phyloP scores from a whole-genome alignment of 2,329 filamentous ascomycete genomes.

The Teratosphaeria gauchensis region DNA sequence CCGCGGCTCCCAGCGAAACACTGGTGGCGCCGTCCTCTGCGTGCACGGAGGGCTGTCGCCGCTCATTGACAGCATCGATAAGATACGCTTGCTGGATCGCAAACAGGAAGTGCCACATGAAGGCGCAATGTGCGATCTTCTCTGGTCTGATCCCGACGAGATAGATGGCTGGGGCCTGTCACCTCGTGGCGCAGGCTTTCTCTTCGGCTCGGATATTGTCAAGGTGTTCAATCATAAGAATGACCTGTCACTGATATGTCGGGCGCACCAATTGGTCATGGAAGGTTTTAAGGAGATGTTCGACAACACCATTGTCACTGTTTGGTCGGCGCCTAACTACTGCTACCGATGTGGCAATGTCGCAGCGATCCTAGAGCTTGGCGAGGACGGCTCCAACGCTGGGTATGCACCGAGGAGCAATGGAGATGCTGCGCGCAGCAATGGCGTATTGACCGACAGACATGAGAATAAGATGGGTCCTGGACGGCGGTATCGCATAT shows the following conservation, averaged over 20 bases:
- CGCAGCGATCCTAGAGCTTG: conserved; percentile 84
- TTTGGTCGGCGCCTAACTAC: conserved; percentile 52
- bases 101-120: conserved; percentile 99
- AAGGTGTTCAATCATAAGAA: conserved; percentile 94
- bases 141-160: conserved; percentile 97
- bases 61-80: conserved; percentile 85
- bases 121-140: conserved; percentile 94
- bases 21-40: conserved; percentile 78
- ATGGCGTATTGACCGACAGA: conserved; percentile 35
- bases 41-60: conserved; percentile 91
- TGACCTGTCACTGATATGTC: conserved; percentile 80
- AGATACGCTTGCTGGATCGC: conserved; percentile 86
- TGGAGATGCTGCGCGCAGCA: conserved; percentile 50
- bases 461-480: conserved; percentile 51
- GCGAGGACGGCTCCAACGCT: conserved; percentile 60
- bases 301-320: conserved; percentile 86
- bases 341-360: conserved; percentile 46
- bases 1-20: conserved; percentile 50
- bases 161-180: conserved; percentile 95
- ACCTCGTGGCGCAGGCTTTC: conserved; percentile 85
- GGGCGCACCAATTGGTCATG: conserved; percentile 97
- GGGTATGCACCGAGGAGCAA: conserved; percentile 48
- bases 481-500: conserved; percentile 83
- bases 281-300: conserved; percentile 99
- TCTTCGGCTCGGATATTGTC: conserved; percentile 93